Evolutionary conservation across 345 rosid genomes (phyloP).

Genomic region (Turritis glabra): DNA sequence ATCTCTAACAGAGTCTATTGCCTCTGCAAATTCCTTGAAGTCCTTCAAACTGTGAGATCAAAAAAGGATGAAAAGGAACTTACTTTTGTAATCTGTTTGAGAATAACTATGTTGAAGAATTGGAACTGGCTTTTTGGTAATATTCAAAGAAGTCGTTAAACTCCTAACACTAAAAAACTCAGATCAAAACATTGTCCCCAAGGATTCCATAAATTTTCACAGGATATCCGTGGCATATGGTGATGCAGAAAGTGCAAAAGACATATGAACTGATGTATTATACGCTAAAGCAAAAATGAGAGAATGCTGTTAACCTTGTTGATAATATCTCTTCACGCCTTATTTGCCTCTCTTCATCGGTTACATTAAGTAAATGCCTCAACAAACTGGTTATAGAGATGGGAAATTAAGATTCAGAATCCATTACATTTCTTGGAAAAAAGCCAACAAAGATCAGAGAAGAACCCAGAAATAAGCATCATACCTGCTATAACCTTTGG

Average conservation of each 20-base stretch:
- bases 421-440: neutral
- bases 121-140: neutral
- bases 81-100: neutral
- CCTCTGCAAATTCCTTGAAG: conserved; percentile 80
- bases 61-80: conserved; percentile 11
- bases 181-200: conserved; percentile 5
- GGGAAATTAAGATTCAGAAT: conserved; percentile 1
- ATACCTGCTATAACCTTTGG: conserved; percentile 92
- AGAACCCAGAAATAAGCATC: neutral
- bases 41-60: conserved; percentile 58
- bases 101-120: neutral
- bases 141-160: neutral
- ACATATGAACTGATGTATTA: neutral
- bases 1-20: conserved; percentile 61
- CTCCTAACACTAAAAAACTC: neutral
- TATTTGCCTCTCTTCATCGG: conserved; percentile 79
- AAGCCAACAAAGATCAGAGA: neutral
- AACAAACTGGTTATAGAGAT: conserved; percentile 44
- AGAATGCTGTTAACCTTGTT: conserved; percentile 59
- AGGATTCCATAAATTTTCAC: neutral
- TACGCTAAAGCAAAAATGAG: neutral
- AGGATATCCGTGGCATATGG: neutral
- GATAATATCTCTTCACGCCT: conserved; percentile 86
- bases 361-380: conserved; percentile 66
- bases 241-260: neutral